Evolutionary conservation across 441 rosid species (phyloP).

Genomic region (Populus hybrid): DNA sequence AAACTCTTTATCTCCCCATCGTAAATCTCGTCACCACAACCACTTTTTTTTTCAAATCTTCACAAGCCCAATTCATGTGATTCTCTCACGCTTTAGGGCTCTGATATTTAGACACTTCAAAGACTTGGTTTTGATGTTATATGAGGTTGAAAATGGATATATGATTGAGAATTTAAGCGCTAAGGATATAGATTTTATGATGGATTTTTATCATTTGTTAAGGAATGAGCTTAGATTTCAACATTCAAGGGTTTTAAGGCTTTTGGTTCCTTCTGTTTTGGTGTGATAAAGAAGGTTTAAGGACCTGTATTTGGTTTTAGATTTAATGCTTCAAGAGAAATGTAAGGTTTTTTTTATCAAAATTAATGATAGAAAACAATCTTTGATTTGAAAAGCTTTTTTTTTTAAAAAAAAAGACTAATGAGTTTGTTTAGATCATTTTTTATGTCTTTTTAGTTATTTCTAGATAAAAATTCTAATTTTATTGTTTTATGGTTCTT

Average conservation of each 20-base stretch:
- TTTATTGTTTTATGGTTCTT: conserved; percentile 36
- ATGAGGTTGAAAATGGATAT: conserved; percentile 40
- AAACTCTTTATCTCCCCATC: conserved; percentile 34
- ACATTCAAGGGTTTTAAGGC: conserved; percentile 46
- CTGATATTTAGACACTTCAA: conserved; percentile 41
- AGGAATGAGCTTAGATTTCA: conserved; percentile 45
- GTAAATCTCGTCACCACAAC: conserved; percentile 26
- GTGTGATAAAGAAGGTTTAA: conserved; percentile 43
- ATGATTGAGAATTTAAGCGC: conserved; percentile 39
- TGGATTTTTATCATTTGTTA: conserved; percentile 49
- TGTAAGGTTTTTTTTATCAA: conserved; percentile 31
- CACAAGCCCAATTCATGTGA: conserved; percentile 29
- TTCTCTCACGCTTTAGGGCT: conserved; percentile 40
- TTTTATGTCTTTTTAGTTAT: background rate
- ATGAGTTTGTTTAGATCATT: conserved; percentile 1
- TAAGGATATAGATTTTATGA: conserved; percentile 42
- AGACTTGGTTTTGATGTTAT: conserved; percentile 34
- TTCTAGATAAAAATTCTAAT: conserved; percentile 23
- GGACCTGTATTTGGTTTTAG: conserved; percentile 43
- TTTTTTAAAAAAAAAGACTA: background rate
- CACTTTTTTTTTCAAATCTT: conserved; percentile 10
- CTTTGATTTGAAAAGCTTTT: too few relatives aligned
- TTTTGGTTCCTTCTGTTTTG: conserved; percentile 51
- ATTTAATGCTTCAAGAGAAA: conserved; percentile 49
- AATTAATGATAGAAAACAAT: background rate